Conservation (phyloP, 495 filamentous ascomycete genomes). For the Elasticomyces elasticus region DNA sequence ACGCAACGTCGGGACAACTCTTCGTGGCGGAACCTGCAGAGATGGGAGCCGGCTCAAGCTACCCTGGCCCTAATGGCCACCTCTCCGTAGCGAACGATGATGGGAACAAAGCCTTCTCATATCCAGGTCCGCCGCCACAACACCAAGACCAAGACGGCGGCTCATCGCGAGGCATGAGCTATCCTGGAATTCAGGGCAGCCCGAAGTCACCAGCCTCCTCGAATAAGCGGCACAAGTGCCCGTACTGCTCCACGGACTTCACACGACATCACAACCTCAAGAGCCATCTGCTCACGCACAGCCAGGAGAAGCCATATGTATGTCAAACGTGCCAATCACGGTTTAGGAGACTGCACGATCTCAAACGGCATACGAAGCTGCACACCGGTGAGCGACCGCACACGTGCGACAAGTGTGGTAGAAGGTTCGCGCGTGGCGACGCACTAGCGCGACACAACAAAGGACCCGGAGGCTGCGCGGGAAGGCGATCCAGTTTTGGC, state of each 20-base stretch:
- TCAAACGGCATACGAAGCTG: slow-evolving; percentile 92
- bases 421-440: slow-evolving; percentile 90
- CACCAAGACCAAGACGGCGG: slow-evolving; percentile 32
- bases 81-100: slow-evolving; percentile 22
- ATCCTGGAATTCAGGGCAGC: slow-evolving; percentile 56
- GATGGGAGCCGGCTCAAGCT: slow-evolving; percentile 22
- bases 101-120: slow-evolving; percentile 33
- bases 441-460: slow-evolving; percentile 91
- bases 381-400: slow-evolving; percentile 96
- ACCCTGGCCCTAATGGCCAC: slow-evolving; percentile 15
- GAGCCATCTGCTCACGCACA: slow-evolving; percentile 93
- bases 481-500: slow-evolving; percentile 72
- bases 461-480: slow-evolving; percentile 90
- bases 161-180: slow-evolving; percentile 59
- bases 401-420: slow-evolving; percentile 84
- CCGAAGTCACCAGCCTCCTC: slow-evolving; percentile 57
- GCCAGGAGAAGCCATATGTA: slow-evolving; percentile 93
- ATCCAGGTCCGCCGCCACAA: slow-evolving; percentile 32
- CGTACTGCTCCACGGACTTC: slow-evolving; percentile 91
- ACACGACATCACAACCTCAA: slow-evolving; percentile 99
- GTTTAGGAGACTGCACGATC: slow-evolving; percentile 85
- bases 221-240: slow-evolving; percentile 91
- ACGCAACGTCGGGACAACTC: slow-evolving; percentile 25
- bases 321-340: slow-evolving; percentile 82
- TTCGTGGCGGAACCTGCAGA: slow-evolving; percentile 21